Evolutionary conservation across 371 early-diverging fungal genomes (phyloP).

Genomic region (Rhizopus arrhizus): DNA sequence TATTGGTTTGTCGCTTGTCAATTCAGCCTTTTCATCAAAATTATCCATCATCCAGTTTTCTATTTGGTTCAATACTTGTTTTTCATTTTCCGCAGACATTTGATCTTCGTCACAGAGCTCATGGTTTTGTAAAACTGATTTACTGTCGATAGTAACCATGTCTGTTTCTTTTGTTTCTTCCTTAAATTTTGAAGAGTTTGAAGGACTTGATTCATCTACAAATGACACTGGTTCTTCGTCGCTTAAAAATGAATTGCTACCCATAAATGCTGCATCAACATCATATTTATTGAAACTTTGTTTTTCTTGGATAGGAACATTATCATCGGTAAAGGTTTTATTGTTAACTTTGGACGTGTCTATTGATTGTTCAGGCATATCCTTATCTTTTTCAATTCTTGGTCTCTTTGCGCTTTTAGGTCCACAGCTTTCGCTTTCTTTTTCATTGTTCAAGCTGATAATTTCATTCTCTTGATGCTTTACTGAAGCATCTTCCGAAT

Average conservation of each 20-base stretch:
- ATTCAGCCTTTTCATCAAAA: neutral
- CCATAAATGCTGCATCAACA: neutral
- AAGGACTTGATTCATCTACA: neutral
- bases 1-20: neutral
- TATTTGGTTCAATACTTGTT: neutral
- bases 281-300: neutral
- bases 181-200: neutral
- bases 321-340: neutral
- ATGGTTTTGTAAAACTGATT: neutral
- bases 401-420: too few relatives aligned
- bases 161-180: neutral
- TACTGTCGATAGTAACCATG: neutral
- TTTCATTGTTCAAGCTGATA: too few relatives aligned
- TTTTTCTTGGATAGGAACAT: neutral
- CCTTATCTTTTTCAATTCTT: too few relatives aligned
- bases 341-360: neutral
- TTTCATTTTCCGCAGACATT: neutral
- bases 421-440: too few relatives aligned
- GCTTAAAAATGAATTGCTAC: neutral
- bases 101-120: neutral
- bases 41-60: neutral
- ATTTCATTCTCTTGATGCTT: too few relatives aligned
- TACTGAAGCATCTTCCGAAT: too few relatives aligned
- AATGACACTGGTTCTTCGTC: neutral
- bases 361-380: neutral